Base-by-base conservation (phyloP, 164 flowering plant species). In the Nymphaea colorata region DNA sequence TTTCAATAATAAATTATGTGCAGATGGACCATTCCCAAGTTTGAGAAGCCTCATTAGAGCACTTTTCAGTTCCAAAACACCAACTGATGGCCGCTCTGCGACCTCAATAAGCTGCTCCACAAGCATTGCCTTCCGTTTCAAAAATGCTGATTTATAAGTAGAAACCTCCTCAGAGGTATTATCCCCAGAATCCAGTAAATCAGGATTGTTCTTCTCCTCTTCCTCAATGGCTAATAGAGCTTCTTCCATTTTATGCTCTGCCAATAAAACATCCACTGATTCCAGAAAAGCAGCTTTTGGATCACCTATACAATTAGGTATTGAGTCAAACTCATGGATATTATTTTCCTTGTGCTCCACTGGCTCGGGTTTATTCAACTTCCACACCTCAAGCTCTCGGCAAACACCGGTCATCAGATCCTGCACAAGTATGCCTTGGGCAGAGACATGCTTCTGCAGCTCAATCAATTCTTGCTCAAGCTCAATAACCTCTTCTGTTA, bases 401-500 rank as follows among this genome's bases (percentile, higher is more conserved):
- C 85, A 85, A 25, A 88, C 95, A 68, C 96, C 97, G 68, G 79
- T 85, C 93, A 86, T 85, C 74, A 94, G 69, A 82, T 91, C 97
- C 73, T 88, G 96, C 61, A 94, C 92, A 66, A 94, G 82, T 71
- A 89, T 82, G 71, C 97, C 87, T 77, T 94, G 93, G 16, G 91
- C 72, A 67, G 96, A 89, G 59, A 88, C 85, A 80, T 89, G 93
- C 80, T 91, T 91, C 73, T 77, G 86, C 71, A 94, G 79, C 77
- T 91, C 96, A 72, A 75, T 76, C 68, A 94, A 76, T 77, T 94
- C 97, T 70, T 89, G 96, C 74, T 91, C 82, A 87, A 84, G 82
- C 76, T 94, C 98, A 51, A 81, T 82, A n/a, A 86, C 95, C 82
- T 94, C 98, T 78, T 94, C 98, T 57, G 95, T 82, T 74, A 94